phyloP scores from a whole-genome alignment of 2,329 filamentous ascomycete genomes.

The Nemania sp. region DNA sequence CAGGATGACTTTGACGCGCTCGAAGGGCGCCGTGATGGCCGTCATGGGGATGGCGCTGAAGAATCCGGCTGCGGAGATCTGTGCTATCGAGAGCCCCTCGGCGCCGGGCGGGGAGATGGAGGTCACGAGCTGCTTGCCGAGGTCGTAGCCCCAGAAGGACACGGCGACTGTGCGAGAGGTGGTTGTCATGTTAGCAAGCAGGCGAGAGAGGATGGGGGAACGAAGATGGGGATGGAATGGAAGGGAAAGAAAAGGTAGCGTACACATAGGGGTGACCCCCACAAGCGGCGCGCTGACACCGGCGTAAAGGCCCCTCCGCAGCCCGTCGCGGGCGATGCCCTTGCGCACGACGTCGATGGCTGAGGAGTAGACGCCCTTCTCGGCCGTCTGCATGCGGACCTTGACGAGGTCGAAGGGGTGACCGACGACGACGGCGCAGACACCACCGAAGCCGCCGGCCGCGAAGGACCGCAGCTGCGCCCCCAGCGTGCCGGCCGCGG shows the following conservation, averaged over 20 bases:
- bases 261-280: slow-evolving; percentile 98
- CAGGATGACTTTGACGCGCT: slow-evolving; percentile 97
- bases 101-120: slow-evolving; percentile 66
- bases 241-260: slow-evolving; percentile 43
- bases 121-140: slow-evolving; percentile 87
- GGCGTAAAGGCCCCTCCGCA: slow-evolving; percentile 85
- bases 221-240: neutral
- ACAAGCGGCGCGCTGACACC: slow-evolving; percentile 93
- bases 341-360: slow-evolving; percentile 91
- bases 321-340: slow-evolving; percentile 84
- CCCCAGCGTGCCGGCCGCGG: slow-evolving; percentile 44
- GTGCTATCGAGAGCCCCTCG: slow-evolving; percentile 77
- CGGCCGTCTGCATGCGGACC: slow-evolving; percentile 93
- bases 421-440: slow-evolving; percentile 92
- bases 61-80: slow-evolving; percentile 91
- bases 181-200: neutral
- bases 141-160: slow-evolving; percentile 85
- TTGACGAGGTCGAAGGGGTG: slow-evolving; percentile 99
- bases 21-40: slow-evolving; percentile 96
- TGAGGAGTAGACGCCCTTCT: slow-evolving; percentile 86
- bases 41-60: slow-evolving; percentile 99
- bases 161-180: slow-evolving; percentile 60
- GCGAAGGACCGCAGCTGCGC: slow-evolving; percentile 76
- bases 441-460: slow-evolving; percentile 88
- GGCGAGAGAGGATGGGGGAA: neutral